Conservation (phyloP, 2,329 filamentous ascomycete species). For the Cytospora leucostoma region DNA sequence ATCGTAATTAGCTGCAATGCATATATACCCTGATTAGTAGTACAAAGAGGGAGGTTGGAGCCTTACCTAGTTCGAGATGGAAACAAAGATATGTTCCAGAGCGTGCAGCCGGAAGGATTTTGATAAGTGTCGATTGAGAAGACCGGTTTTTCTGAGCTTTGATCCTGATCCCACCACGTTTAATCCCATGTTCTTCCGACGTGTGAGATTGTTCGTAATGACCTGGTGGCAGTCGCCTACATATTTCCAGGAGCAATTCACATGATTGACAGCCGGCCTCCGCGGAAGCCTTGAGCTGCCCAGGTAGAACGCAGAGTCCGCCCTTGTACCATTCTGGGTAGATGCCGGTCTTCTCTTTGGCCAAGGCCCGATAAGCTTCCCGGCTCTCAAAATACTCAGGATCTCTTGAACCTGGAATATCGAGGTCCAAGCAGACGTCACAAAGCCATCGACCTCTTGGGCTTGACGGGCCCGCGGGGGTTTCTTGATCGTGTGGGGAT, state of each 20-base stretch:
- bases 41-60: background rate
- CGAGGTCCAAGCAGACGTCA: background rate
- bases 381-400: background rate
- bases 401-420: background rate
- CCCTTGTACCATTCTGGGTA: background rate
- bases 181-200: rapidly evolving
- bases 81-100: background rate
- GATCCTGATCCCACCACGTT: background rate
- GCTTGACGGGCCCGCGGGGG: background rate
- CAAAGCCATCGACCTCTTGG: background rate
- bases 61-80: background rate
- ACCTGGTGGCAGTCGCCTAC: background rate
- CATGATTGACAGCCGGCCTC: background rate
- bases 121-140: background rate
- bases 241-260: background rate
- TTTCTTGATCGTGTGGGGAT: background rate
- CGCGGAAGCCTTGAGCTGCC: background rate
- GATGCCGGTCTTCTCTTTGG: background rate
- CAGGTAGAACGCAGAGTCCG: background rate
- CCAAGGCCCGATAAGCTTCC: background rate
- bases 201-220: background rate
- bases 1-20: background rate
- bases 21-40: background rate
- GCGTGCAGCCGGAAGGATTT: background rate
- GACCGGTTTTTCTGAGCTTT: background rate